Conservation (phyloP, 768 basidiomycete genomes). For the Russula emetica region DNA sequence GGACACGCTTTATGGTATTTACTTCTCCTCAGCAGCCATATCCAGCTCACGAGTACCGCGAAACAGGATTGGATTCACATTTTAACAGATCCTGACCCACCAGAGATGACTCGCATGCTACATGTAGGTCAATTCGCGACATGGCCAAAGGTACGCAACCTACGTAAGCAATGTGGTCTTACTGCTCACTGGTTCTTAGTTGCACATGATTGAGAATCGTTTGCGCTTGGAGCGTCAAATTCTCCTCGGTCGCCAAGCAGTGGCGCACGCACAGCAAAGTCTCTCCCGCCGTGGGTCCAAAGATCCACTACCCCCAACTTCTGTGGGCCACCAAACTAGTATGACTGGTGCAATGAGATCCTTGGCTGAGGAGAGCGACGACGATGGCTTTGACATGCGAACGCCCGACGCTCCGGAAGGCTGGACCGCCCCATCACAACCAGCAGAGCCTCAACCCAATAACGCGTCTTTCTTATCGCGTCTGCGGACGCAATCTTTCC, state of each 20-base stretch:
- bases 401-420: slow-evolving; percentile 14
- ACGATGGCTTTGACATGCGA: slow-evolving; percentile 30
- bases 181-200: slow-evolving; percentile 39
- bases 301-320: slow-evolving; percentile 5
- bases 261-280: slow-evolving; percentile 52
- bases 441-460: not conserved
- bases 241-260: slow-evolving; percentile 65
- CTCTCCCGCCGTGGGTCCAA: slow-evolving; percentile 26
- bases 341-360: slow-evolving; percentile 19
- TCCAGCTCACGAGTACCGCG: not conserved
- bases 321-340: slow-evolving; percentile 4
- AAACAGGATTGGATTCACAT: slow-evolving; percentile 38
- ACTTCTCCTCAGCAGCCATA: slow-evolving; percentile 13
- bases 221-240: slow-evolving; percentile 80
- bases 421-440: slow-evolving; percentile 11
- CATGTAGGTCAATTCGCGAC: slow-evolving; percentile 82
- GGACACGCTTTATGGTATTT: slow-evolving; percentile 65
- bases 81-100: slow-evolving; percentile 75
- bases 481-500: slow-evolving; percentile 28
- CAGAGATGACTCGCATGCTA: slow-evolving; percentile 83
- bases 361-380: slow-evolving; percentile 18
- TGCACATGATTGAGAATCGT: slow-evolving; percentile 95
- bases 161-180: not conserved
- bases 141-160: slow-evolving; percentile 82
- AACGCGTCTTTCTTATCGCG: slow-evolving; percentile 22